A percentile compares a stretch with the other conserved stretches of the same genome.
phyloP scores from a whole-genome alignment of 306 rosid species.

The Parietaria judaica region DNA sequence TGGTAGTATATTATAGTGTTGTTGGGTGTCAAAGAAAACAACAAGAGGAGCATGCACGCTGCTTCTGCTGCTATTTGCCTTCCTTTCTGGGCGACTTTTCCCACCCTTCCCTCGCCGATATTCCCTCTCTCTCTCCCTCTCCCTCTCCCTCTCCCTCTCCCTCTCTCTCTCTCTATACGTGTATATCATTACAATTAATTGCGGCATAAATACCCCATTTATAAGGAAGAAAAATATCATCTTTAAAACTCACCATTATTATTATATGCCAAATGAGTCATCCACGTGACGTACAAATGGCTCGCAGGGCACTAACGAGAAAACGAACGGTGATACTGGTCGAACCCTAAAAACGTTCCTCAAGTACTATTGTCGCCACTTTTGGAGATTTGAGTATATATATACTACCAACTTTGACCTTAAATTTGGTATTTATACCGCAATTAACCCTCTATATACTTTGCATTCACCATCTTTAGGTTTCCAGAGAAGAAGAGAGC shows the following conservation, averaged over 20 bases:
- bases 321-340: too few relatives aligned
- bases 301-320: too few relatives aligned
- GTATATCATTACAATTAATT: background rate
- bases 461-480: conserved; percentile 39
- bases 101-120: conserved; percentile 17
- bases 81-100: conserved; percentile 30
- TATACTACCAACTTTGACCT: too few relatives aligned
- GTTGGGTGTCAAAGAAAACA: background rate
- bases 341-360: too few relatives aligned
- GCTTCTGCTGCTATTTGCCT: conserved; percentile 13
- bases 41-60: background rate
- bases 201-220: too few relatives aligned
- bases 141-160: conserved; percentile 7
- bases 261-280: too few relatives aligned
- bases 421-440: too few relatives aligned
- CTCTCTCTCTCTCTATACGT: background rate
- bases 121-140: conserved; percentile 15
- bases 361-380: too few relatives aligned
- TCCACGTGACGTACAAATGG: too few relatives aligned
- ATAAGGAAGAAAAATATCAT: too few relatives aligned
- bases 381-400: too few relatives aligned
- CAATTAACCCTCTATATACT: background rate
- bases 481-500: background rate
- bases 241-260: too few relatives aligned
- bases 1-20: background rate